Conservation (phyloP, 208 protist species). For the Wallacemonas sp. region DNA sequence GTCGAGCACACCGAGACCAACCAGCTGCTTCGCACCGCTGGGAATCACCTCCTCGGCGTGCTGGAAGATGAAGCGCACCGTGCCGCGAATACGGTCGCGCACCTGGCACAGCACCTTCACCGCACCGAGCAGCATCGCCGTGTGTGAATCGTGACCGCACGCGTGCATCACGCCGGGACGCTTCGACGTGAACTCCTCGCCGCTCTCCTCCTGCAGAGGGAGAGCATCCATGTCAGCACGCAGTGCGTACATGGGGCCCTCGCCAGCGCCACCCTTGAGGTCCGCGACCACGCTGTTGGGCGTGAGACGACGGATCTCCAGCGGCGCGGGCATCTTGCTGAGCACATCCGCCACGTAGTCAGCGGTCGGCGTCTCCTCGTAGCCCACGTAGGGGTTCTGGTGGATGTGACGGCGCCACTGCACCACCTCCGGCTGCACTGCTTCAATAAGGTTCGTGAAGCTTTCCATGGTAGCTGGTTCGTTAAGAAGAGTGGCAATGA, state of each 20-base stretch:
- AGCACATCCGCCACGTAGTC: conserved; percentile 48
- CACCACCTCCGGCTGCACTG: conserved; percentile 39
- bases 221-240: conserved; percentile 55
- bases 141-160: conserved; percentile 54
- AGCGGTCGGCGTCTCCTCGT: conserved; percentile 51
- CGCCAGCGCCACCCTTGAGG: conserved; percentile 43
- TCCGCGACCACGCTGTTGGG: conserved; percentile 51
- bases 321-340: conserved; percentile 34
- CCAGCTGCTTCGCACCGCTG: conserved; percentile 47
- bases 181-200: conserved; percentile 47
- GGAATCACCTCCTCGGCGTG: conserved; percentile 56
- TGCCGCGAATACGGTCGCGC: conserved; percentile 38
- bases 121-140: conserved; percentile 50
- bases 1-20: conserved; percentile 43
- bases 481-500: too few species aligned
- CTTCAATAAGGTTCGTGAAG: conserved; percentile 32
- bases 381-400: conserved; percentile 41
- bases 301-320: conserved; percentile 45
- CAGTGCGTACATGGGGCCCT: conserved; percentile 48
- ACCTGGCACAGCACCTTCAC: conserved; percentile 58
- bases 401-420: conserved; percentile 67
- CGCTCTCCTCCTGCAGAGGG: conserved; percentile 47
- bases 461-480: conserved; percentile 30
- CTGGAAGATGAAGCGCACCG: conserved; percentile 58
- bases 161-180: conserved; percentile 49